These are phyloP conservation scores for Acacia concinna DNA, from an alignment of 331 rosid genomes.

Conservation along the genomic window DNA sequence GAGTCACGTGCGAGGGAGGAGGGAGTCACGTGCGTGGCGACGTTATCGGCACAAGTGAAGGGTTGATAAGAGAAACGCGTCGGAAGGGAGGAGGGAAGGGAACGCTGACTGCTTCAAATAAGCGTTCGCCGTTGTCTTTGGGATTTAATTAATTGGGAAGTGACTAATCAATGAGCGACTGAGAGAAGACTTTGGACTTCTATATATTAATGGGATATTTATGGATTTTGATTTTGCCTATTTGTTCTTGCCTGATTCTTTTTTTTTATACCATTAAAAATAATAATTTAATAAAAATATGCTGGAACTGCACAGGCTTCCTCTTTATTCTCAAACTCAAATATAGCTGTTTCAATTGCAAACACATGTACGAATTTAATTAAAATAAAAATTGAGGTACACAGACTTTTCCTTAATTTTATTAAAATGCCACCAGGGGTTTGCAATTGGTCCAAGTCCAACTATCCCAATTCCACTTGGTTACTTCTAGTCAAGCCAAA, in stretches of 20 bases:
- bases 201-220: background rate
- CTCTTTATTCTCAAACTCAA: background rate
- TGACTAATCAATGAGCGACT: background rate
- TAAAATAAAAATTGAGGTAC: background rate
- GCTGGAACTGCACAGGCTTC: background rate
- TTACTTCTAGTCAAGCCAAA: background rate
- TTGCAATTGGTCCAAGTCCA: background rate
- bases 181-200: background rate
- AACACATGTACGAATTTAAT: background rate
- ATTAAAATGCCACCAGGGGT: background rate
- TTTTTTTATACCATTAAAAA: background rate
- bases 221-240: background rate
- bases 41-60: conserved; percentile 40
- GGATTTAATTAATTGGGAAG: background rate
- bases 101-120: conserved; percentile 19
- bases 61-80: conserved; percentile 32
- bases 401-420: background rate
- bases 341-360: background rate
- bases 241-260: background rate
- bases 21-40: conserved; percentile 38
- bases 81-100: conserved; percentile 17
- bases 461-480: background rate
- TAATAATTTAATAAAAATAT: no score
- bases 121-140: background rate
- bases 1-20: conserved; percentile 30